These are phyloP conservation scores for Bacterosira constricta DNA, from an alignment of 108 stramenopile genomes.

Conservation along the genomic window DNA sequence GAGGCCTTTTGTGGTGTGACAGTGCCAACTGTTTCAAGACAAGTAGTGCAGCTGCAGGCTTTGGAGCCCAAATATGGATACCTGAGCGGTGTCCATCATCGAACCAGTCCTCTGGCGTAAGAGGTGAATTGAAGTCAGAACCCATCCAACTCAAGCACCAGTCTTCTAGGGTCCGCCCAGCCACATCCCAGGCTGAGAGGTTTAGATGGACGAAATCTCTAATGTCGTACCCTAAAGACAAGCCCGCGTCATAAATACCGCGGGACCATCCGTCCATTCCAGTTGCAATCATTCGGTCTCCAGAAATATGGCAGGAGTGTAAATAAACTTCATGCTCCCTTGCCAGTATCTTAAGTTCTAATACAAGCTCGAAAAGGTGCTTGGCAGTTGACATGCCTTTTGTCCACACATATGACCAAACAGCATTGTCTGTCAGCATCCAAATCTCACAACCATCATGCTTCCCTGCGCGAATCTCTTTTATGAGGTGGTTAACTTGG, in stretches of 20 bases:
- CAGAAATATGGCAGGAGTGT: no score
- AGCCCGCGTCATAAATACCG: slow-evolving; percentile 4
- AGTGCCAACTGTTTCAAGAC: not conserved
- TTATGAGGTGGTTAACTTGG: no score
- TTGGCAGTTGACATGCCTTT: no score
- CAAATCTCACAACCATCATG: no score
- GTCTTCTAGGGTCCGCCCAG: no score
- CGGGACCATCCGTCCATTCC: slow-evolving; percentile 21
- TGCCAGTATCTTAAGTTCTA: not conserved
- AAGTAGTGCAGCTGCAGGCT: slow-evolving; percentile 12
- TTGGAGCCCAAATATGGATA: slow-evolving; percentile 11
- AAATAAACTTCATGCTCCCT: no score
- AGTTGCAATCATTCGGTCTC: slow-evolving; percentile 16
- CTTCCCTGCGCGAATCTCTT: no score
- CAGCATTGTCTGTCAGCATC: not conserved
- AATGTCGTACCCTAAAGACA: no score
- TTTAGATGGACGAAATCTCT: no score
- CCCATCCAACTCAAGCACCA: no score
- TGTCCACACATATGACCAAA: no score
- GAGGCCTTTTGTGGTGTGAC: not conserved
- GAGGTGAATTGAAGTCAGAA: not conserved
- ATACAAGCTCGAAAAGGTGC: not conserved
- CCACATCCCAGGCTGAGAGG: not conserved
- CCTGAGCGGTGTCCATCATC: slow-evolving; percentile 9
- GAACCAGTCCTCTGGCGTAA: no score